Conservation (phyloP, 2,329 filamentous ascomycete genomes). For the Botrytis cinerea region DNA sequence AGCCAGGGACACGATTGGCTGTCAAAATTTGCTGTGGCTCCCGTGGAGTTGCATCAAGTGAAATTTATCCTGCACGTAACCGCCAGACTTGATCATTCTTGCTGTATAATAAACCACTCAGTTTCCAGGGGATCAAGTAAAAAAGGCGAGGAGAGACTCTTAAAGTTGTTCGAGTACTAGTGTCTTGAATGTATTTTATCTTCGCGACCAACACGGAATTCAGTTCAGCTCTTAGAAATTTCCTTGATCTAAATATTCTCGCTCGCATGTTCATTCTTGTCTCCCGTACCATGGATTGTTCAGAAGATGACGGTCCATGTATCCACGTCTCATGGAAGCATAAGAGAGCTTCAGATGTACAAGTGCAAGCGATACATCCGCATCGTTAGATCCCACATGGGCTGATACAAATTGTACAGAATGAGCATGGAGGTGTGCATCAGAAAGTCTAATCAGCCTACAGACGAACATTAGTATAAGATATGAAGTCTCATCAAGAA, state of each 20-base stretch:
- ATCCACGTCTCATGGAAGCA: neutral
- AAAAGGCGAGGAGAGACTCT: neutral
- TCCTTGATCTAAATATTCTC: neutral
- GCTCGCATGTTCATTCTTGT: neutral
- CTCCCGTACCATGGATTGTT: too few species aligned
- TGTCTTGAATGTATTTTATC: neutral
- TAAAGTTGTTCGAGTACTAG: neutral
- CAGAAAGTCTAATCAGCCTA: neutral
- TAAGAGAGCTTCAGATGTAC: neutral
- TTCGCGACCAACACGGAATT: neutral
- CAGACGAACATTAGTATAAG: neutral
- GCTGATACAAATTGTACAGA: neutral
- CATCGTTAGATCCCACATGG: neutral
- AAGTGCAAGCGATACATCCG: neutral
- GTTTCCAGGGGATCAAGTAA: neutral
- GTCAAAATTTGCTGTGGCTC: neutral
- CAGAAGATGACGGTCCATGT: too few species aligned
- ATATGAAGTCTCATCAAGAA: neutral
- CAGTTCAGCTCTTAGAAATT: neutral
- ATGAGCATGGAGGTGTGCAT: neutral
- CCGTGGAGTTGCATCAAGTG: neutral
- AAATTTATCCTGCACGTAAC: neutral
- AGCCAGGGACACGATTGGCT: neutral
- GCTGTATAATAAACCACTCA: neutral
- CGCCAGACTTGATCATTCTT: neutral